phyloP scores from a whole-genome alignment of 495 filamentous ascomycete genomes.

The Trichoderma virens region DNA sequence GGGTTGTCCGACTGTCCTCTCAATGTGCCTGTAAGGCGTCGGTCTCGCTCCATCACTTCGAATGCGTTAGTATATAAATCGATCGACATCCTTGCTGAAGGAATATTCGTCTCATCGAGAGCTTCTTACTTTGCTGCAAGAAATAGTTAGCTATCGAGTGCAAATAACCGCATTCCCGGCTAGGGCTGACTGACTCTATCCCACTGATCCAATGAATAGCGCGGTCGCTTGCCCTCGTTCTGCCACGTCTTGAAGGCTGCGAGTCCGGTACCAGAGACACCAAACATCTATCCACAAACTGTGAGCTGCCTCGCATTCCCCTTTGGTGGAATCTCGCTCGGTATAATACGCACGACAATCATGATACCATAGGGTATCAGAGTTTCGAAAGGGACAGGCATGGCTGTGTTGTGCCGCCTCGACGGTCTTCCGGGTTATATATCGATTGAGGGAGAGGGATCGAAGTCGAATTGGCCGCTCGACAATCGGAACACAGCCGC shows the following conservation, averaged over 20 bases:
- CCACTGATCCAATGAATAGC: constrained; percentile 86
- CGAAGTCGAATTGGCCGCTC: neutral
- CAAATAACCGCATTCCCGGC: neutral
- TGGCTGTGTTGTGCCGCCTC: constrained; percentile 31
- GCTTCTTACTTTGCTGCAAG: constrained; percentile 63
- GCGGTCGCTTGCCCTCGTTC: constrained; percentile 80
- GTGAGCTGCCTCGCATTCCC: constrained; percentile 21
- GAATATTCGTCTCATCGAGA: neutral
- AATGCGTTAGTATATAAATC: constrained; percentile 25
- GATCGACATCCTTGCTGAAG: constrained; percentile 2
- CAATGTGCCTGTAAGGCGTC: constrained; percentile 74
- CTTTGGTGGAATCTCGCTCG: constrained; percentile 15
- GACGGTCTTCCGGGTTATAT: neutral
- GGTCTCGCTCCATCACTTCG: constrained; percentile 94
- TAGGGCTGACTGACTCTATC: constrained; percentile 61
- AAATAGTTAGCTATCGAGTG: constrained; percentile 24
- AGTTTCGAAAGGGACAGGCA: constrained; percentile 96
- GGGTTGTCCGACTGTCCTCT: constrained; percentile 81
- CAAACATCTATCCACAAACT: constrained; percentile 67
- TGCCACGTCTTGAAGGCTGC: constrained; percentile 65
- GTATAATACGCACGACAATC: constrained; percentile 54
- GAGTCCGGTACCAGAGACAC: constrained; percentile 68
- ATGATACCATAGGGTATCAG: constrained; percentile 92
- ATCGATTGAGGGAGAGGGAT: neutral
- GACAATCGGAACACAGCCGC: neutral